Evolutionary conservation across 306 rosid genomes (phyloP), one percentile per base, ranked within the genome.

Genomic region (Prunus davidiana): DNA sequence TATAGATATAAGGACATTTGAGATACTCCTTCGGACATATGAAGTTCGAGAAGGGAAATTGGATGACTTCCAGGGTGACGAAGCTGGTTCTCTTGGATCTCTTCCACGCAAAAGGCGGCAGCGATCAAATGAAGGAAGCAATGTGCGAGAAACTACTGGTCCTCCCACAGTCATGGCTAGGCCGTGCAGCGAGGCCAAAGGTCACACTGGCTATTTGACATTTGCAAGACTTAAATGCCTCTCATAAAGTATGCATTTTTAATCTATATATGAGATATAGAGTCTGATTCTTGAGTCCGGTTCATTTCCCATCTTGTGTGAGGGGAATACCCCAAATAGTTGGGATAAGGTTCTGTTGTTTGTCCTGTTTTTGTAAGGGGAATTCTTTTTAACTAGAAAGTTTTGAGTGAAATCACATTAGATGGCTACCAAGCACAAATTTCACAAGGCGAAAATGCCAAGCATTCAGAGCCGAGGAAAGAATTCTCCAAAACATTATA

Each of bases 191-290:
- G 98, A 93, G 73, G 92, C 98, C 58, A 87, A 87, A 83, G 98
- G 98, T 79, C 98, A 91, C 86, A 93, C 97, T 2, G 96, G 98
- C 75, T 91, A 89, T 88, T 79, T 93, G 84, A 91, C 98, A 68
- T 91, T 89, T 79, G 97, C 96, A 56, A 88, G 97, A 66, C 92
- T 88, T 68, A 86, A 81, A 84, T 89, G 93, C 79, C 49, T 84
- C 67, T 82, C 78, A 49, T 88, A 78, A 83, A 63, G 47, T 73
- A 73, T 7, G 57, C 67, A 72, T 6, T 5, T 60, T 61, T 8
- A 57, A 9, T 72, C n/a, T 56, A 34, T 52, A 20, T 56, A 72
- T 58, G 43, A 46, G 69, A 19, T 20, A 8, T 34, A 14, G 0
- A 38, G 30, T 19, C 2, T 5, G 58, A 25, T 15, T 72, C 27